Evolutionary conservation across 768 basidiomycete genomes (phyloP).

Genomic region (Lyophyllum semitale): DNA sequence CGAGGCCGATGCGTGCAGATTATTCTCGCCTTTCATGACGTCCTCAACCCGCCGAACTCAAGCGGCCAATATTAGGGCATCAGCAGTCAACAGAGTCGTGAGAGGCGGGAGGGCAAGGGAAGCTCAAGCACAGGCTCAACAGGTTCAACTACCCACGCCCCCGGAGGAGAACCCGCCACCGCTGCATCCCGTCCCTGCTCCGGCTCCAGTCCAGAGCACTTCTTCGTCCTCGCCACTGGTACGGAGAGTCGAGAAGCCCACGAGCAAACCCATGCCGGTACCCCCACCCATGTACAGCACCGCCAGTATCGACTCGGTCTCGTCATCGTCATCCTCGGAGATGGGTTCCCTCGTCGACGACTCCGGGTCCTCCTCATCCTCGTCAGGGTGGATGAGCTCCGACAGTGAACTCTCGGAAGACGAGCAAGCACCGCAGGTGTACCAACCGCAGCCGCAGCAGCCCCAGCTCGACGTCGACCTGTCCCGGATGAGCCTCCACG

Average conservation of each 20-base stretch:
- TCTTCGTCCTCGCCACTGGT: slow-evolving; percentile 60
- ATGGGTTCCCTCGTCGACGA: slow-evolving; percentile 67
- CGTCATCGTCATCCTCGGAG: slow-evolving; percentile 53
- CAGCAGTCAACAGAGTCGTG: slow-evolving; percentile 53
- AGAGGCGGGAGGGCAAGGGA: slow-evolving; percentile 54
- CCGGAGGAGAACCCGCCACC: slow-evolving; percentile 36
- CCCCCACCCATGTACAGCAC: slow-evolving; percentile 45
- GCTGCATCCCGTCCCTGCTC: slow-evolving; percentile 35
- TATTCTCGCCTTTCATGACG: slow-evolving; percentile 72
- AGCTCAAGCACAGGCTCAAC: slow-evolving; percentile 38
- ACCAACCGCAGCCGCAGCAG: slow-evolving; percentile 26
- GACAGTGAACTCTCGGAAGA: slow-evolving; percentile 49
- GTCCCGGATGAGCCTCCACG: slow-evolving; percentile 17
- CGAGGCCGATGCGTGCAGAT: slow-evolving; percentile 73
- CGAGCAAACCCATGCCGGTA: slow-evolving; percentile 22
- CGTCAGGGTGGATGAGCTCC: slow-evolving; percentile 54
- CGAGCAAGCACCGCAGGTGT: slow-evolving; percentile 34
- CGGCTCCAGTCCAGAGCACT: slow-evolving; percentile 30
- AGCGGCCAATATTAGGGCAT: slow-evolving; percentile 43
- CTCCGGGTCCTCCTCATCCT: slow-evolving; percentile 59
- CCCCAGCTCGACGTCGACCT: slow-evolving; percentile 26
- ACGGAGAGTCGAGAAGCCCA: slow-evolving; percentile 31
- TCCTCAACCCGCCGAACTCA: slow-evolving; percentile 17
- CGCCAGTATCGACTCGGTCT: slow-evolving; percentile 40
- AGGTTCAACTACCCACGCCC: slow-evolving; percentile 44